Evolutionary conservation across 768 basidiomycete genomes (phyloP).

Genomic region (Mycena polygramma): DNA sequence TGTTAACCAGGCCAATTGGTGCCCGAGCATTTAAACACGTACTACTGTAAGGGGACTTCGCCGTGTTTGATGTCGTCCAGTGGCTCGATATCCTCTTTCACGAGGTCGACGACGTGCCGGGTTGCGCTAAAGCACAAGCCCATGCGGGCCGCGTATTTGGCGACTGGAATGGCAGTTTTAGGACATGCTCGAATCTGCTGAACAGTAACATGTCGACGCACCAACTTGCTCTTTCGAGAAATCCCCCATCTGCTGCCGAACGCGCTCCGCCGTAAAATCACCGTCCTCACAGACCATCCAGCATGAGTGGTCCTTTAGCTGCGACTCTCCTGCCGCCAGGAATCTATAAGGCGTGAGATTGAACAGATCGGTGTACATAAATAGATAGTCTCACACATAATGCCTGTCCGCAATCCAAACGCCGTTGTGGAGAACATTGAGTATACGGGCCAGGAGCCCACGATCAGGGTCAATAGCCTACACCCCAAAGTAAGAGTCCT

Average conservation of each 20-base stretch:
- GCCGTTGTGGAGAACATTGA: constrained; percentile 29
- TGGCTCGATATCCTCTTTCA: constrained; percentile 17
- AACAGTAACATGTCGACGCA: not conserved
- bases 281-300: constrained; percentile 38
- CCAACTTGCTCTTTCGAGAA: constrained; percentile 30
- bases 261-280: constrained; percentile 36
- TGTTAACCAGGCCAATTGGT: not conserved
- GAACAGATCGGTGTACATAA: not conserved
- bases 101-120: constrained; percentile 20
- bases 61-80: constrained; percentile 29
- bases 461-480: constrained; percentile 24
- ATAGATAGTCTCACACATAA: constrained; percentile 25
- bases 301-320: constrained; percentile 39
- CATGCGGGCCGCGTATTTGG: constrained; percentile 37
- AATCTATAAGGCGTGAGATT: constrained; percentile 9
- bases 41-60: constrained; percentile 9
- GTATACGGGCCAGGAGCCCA: constrained; percentile 34
- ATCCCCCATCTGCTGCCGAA: constrained; percentile 37
- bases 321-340: constrained; percentile 37
- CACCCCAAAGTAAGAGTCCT: not conserved
- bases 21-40: not conserved
- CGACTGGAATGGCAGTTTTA: constrained; percentile 9
- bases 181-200: not conserved
- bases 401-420: constrained; percentile 32
- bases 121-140: constrained; percentile 38